Conservation (phyloP, 495 filamentous ascomycete genomes). For the Lasiosphaeria ovina region DNA sequence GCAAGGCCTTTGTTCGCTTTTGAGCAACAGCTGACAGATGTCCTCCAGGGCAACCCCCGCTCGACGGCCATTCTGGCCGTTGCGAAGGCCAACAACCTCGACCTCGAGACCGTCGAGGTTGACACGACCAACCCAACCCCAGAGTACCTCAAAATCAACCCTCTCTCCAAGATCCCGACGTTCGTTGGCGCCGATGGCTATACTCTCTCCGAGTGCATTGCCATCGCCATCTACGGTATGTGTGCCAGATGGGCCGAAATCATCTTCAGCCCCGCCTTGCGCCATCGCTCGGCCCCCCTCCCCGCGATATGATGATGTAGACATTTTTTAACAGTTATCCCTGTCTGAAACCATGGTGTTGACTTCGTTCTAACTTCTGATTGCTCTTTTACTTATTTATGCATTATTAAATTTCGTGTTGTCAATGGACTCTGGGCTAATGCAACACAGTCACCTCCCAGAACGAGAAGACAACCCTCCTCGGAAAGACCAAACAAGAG, state of each 20-base stretch:
- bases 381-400: conserved; percentile 25
- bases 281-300: conserved; percentile 5
- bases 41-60: conserved; percentile 75
- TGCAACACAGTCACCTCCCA: conserved; percentile 81
- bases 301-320: conserved; percentile 68
- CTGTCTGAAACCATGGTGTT: conserved; percentile 92
- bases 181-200: conserved; percentile 94
- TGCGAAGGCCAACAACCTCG: conserved; percentile 92
- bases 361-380: conserved; percentile 63
- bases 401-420: conserved; percentile 17
- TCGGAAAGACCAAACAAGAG: conserved; percentile 99
- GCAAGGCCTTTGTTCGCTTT: neutral
- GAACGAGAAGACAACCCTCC: conserved; percentile 98
- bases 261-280: conserved; percentile 25
- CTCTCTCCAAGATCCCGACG: conserved; percentile 84
- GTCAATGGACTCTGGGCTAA: conserved; percentile 36
- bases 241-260: conserved; percentile 24
- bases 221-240: conserved; percentile 97
- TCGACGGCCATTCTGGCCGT: conserved; percentile 83
- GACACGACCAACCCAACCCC: conserved; percentile 57
- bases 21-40: neutral
- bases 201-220: conserved; percentile 82
- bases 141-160: conserved; percentile 83
- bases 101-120: conserved; percentile 77
- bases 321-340: conserved; percentile 91